Base-by-base conservation (phyloP, 441 rosid species). In the Pelargonium fulgidum region DNA sequence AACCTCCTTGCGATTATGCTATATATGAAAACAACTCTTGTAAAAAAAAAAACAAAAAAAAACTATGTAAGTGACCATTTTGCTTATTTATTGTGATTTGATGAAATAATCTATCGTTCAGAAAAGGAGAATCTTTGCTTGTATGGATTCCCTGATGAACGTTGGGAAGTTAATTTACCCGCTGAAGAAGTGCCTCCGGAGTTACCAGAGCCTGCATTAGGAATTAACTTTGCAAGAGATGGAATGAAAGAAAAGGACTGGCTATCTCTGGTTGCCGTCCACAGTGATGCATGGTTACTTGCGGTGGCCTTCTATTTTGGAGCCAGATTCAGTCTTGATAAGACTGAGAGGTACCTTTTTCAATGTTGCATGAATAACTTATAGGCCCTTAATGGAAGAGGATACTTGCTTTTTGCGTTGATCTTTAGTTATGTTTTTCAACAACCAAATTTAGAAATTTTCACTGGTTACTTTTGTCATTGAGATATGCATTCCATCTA, bases 121-220 rank as follows among this genome's bases (percentile, higher is more conserved):
- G 97, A 89, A 70, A 93, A 91, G 84, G 96, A 93, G 77, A 93
- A 93, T 17, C 82, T 93, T 74, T 91, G 99, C 76, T 80, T 91
- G 29, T 93, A 89, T 83, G 99, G 96, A 70, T 84, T 88, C 78
- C 99, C 97, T 11, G 87, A 84, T 76, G 95, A 91, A 79, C 75
- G 81, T 7, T 91, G 99, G 99, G 99, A 91, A 81, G 99, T 93
- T 73, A 93, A 91, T 72, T 80, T 91, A 72, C 99, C 99, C 67
- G 97, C 87, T 77, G 97, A 91, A 76, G 97, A 91, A 80, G 96
- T 93, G 56, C 99, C 96, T 76, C 97, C 99, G 2, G 97, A 91
- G 87, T 95, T 93, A 68, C 99, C 99, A 3, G 96, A 93, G 71
- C 99, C 99, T 47, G 97, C 97, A 0, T 77, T 93, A 26, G 99